Evolutionary conservation across 148 eudicot genomes (phyloP), one percentile per base, ranked within the genome.

Genomic region (Dysphania ambrosioides): DNA sequence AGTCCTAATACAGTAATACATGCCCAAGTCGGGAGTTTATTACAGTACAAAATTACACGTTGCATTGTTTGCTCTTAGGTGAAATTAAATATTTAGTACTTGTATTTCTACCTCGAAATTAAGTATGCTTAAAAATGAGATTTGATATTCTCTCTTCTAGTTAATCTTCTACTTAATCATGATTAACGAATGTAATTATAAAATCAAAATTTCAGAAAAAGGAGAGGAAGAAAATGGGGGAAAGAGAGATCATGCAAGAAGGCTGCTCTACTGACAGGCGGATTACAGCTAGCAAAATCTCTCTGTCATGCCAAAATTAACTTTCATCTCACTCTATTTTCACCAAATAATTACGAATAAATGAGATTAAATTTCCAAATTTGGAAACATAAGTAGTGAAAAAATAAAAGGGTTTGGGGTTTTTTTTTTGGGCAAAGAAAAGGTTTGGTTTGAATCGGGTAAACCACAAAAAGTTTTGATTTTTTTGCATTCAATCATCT

Each of bases 231-330:
- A 53, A 29, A 32, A 62, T 24, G 66, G 68, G 68, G 63, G 61
- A 64, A 75, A 72, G 76, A 71, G 68, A 81, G 91, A 89, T 91
- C 97, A 91, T 87, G 97, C 93, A 89, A 87, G 90, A 91, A 85
- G 83, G 91, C 89, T 90, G 93, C 88, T 89, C 79, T 76, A 89
- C 88, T 90, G 86, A 93, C 95, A 90, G 85, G 42, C 88, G 78
- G 73, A 77, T 82, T 85, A 83, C 96, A 90, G 98, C 98, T 93
- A 77, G 85, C 91, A 86, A 65, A 9, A 42, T 69, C 62, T 79
- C 80, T 78, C 81, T 70, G 82, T 87, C 92, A 81, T 77, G 79
- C 86, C 85, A 87, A 80, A 85, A 76, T 44, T 75, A 75, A 84
- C 82, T 63, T 38, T 72, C 70, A 66, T 57, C 24, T 21, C 61